Base-by-base conservation (phyloP, 805 yeast species). In the Candida hungchunana region DNA sequence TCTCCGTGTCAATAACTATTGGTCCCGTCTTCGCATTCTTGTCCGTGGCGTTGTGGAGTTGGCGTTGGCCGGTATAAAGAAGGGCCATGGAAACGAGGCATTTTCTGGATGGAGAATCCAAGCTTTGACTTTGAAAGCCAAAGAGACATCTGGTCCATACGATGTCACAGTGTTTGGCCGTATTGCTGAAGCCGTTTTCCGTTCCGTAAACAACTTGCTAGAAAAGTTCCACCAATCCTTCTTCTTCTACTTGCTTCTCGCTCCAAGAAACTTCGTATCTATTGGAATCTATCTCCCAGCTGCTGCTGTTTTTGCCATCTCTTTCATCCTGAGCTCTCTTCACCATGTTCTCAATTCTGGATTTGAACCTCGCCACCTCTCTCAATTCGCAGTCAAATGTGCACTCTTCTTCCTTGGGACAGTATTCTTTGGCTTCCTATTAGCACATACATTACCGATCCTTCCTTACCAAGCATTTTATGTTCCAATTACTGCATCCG, bases 151-250 rank as follows among this genome's bases (percentile, higher is more conserved):
- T 1, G 85, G 85, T 2, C 66, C 68, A 0, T 69, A 67, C 37
- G 97, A 93, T 61, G 79, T 90, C 39, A 90, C 97, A 1, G 87
- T 93, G 18, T 81, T 83, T 57, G 98, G 97, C 5, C 75, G 97
- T 56, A 71, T 90, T 4, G 74, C 87, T 14, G 99, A 93, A 60
- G 86, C 94, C 3, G 66, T 82, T 7, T 79, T 89, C 55, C 73
- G 98, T 42, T 79, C 96, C 0, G 83, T 93, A 24, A 93, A 93
- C 63, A 93, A 93, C 56, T 68, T 93, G 47, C 66, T 90, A 25
- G 99, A 93, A 58, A 94, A 90, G 57, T 90, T 90, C 61, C 99
- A 93, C 60, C 99, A 93, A 61, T 86, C 96, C 1, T 93, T 88
- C 53, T 93, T 93, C 67, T 93, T 89, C 55, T 93, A 90, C 62